These are phyloP conservation scores for Eutrema yunnanense DNA, from an alignment of 345 rosid species.

Conservation along the genomic window DNA sequence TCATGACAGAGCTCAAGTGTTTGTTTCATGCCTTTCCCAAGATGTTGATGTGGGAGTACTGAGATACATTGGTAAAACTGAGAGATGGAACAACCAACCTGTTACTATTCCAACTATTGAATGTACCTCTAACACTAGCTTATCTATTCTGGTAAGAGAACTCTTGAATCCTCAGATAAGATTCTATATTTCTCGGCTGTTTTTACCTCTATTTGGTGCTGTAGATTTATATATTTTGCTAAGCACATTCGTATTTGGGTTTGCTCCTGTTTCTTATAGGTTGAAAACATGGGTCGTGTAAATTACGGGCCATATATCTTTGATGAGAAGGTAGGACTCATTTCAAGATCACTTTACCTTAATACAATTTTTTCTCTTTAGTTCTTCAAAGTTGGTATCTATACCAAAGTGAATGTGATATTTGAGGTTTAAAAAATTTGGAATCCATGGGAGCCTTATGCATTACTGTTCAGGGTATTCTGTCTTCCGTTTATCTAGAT, in stretches of 20 bases:
- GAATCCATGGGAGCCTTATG: not conserved
- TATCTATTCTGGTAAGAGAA: conserved; percentile 60
- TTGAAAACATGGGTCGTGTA: conserved; percentile 92
- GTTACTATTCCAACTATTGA: conserved; percentile 47
- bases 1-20: conserved; percentile 91
- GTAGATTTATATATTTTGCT: not conserved
- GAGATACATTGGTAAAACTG: conserved; percentile 48
- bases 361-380: not conserved
- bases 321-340: conserved; percentile 65
- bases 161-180: not conserved
- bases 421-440: not conserved
- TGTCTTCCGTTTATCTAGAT: conserved; percentile 67
- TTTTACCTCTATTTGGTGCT: not conserved
- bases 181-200: not conserved
- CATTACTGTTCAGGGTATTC: conserved; percentile 53
- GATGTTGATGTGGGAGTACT: conserved; percentile 35
- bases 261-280: conserved; percentile 38
- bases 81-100: conserved; percentile 69
- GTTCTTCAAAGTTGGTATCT: not conserved
- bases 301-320: conserved; percentile 74
- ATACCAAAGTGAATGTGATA: not conserved
- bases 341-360: not conserved
- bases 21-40: conserved; percentile 47
- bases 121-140: conserved; percentile 53
- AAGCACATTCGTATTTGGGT: not conserved